phyloP scores from a whole-genome alignment of 2,329 filamentous ascomycete genomes.

The Cyphellophora europaea region DNA sequence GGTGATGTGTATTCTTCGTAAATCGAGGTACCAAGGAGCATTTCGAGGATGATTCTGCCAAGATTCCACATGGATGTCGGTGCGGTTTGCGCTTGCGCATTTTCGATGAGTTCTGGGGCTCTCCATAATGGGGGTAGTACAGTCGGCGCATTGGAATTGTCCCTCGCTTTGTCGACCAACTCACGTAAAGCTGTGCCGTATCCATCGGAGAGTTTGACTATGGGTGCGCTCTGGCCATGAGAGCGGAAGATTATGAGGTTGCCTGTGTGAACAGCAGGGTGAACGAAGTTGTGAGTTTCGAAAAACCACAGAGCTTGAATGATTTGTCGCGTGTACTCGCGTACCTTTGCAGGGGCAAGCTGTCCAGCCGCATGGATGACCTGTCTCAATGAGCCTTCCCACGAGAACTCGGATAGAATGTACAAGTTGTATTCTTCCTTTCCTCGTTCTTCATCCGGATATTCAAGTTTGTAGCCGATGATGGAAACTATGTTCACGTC shows the following conservation, averaged over 20 bases:
- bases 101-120: conserved; percentile 64
- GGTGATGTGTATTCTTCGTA: conserved; percentile 72
- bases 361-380: conserved; percentile 69
- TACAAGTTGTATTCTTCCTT: conserved; percentile 64
- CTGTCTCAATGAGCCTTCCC: conserved; percentile 74
- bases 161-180: conserved; percentile 41
- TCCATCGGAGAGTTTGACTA: conserved; percentile 66
- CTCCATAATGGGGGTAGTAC: conserved; percentile 71
- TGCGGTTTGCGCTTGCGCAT: conserved; percentile 44
- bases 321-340: conserved; percentile 85
- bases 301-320: conserved; percentile 82
- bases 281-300: conserved; percentile 73
- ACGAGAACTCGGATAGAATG: conserved; percentile 65
- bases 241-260: conserved; percentile 69
- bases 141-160: conserved; percentile 42
- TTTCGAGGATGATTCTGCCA: conserved; percentile 82
- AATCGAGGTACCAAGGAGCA: conserved; percentile 79
- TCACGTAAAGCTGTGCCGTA: conserved; percentile 33
- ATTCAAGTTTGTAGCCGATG: conserved; percentile 71
- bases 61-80: conserved; percentile 96
- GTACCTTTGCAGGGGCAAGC: conserved; percentile 64
- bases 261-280: conserved; percentile 70
- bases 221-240: conserved; percentile 43
- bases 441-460: conserved; percentile 27
- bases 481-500: conserved; percentile 72